These are phyloP conservation scores for Luffa acutangula DNA, from an alignment of 306 rosid genomes.

Conservation along the genomic window DNA sequence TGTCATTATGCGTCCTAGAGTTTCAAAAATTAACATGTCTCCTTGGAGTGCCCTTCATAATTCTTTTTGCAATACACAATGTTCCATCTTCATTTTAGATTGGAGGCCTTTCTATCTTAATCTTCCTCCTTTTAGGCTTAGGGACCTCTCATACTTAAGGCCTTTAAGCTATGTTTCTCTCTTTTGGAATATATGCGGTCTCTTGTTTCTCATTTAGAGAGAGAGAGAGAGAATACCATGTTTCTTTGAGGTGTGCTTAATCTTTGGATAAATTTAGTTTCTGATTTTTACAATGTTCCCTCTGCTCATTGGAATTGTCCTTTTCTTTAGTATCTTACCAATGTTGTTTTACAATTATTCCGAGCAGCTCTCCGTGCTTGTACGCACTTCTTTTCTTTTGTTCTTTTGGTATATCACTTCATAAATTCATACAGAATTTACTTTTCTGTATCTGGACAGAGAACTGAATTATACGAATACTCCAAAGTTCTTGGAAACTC, in stretches of 20 bases:
- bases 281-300: not conserved
- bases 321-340: not conserved
- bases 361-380: not conserved
- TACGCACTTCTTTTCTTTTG: not conserved
- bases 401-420: not conserved
- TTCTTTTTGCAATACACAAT: too few relatives aligned
- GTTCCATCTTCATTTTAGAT: too few relatives aligned
- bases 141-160: too few relatives aligned
- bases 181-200: too few relatives aligned
- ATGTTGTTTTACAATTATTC: not conserved
- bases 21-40: not conserved
- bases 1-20: not conserved
- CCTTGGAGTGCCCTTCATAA: not conserved
- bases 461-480: slow-evolving; percentile 86
- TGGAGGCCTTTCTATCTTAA: too few relatives aligned
- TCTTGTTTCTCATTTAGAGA: too few relatives aligned
- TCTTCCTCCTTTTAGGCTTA: too few relatives aligned
- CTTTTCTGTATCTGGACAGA: slow-evolving; percentile 44
- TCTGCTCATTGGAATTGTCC: not conserved
- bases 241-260: not conserved
- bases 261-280: not conserved
- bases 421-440: slow-evolving; percentile 9
- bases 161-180: too few relatives aligned
- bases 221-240: not conserved
- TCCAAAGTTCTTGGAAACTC: slow-evolving; percentile 90